These are phyloP conservation scores for Monosporascus sp. DNA, from an alignment of 2,329 filamentous ascomycete species.

Conservation along the genomic window DNA sequence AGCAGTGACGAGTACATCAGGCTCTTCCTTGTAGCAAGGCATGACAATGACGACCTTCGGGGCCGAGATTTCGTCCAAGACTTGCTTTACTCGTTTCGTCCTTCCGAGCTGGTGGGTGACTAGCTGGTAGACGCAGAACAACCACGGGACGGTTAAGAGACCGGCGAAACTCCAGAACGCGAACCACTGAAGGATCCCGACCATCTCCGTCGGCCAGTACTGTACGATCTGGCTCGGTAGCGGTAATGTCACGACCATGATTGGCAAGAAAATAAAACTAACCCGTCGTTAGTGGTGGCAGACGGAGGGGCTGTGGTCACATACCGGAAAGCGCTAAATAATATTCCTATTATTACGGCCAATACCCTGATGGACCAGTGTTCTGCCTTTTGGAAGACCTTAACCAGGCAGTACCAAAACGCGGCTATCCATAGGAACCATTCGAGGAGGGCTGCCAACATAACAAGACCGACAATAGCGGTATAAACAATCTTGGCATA, in stretches of 20 bases:
- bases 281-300: conserved; percentile 11
- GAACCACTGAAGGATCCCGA: conserved; percentile 80
- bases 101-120: conserved; percentile 83
- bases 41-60: conserved; percentile 95
- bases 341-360: conserved; percentile 66
- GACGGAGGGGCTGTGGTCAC: conserved; percentile 12
- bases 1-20: conserved; percentile 76
- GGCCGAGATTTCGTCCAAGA: conserved; percentile 77
- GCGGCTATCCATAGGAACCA: conserved; percentile 95
- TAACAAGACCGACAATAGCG: conserved; percentile 70
- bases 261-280: conserved; percentile 80
- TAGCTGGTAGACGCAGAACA: conserved; percentile 88
- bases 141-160: conserved; percentile 82
- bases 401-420: conserved; percentile 84
- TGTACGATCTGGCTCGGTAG: conserved; percentile 67
- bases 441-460: conserved; percentile 81
- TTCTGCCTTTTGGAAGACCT: conserved; percentile 85
- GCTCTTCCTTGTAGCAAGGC: conserved; percentile 92
- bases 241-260: conserved; percentile 90
- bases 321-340: conserved; percentile 74
- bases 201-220: conserved; percentile 66
- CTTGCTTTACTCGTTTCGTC: conserved; percentile 73
- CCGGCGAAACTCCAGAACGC: conserved; percentile 90
- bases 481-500: conserved; percentile 72
- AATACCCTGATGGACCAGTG: conserved; percentile 77